phyloP scores from a whole-genome alignment of 805 yeast species.

The Torulaspora microellipsoides region DNA sequence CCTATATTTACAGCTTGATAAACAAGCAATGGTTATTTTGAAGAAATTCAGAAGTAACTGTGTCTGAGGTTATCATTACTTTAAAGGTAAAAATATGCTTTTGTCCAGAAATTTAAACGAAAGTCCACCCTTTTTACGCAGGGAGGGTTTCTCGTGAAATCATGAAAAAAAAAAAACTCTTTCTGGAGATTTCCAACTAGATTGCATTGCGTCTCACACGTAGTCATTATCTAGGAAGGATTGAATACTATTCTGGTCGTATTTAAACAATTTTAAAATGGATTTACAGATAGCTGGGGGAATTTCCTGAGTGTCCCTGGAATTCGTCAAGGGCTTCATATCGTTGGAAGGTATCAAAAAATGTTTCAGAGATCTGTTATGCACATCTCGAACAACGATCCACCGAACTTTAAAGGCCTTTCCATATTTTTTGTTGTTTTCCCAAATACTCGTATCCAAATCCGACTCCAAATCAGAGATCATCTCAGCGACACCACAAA shows the following conservation, averaged over 20 bases:
- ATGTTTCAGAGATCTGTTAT: constrained; percentile 44
- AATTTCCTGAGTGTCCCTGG: constrained; percentile 59
- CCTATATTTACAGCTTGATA: background rate
- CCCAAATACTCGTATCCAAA: constrained; percentile 44
- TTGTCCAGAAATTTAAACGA: no score
- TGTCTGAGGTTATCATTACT: no score
- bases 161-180: no score
- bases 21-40: no score
- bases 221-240: constrained; percentile 23
- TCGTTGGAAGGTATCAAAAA: constrained; percentile 44
- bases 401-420: constrained; percentile 52
- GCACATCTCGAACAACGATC: constrained; percentile 48
- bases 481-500: constrained; percentile 59
- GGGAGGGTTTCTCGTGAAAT: no score
- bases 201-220: background rate
- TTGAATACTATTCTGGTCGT: constrained; percentile 13
- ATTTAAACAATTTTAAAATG: constrained; percentile 43
- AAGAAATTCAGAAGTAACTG: no score
- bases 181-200: no score
- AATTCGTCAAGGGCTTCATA: constrained; percentile 49
- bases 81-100: no score
- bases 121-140: no score
- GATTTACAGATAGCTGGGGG: constrained; percentile 45
- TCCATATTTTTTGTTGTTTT: constrained; percentile 44
- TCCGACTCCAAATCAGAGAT: constrained; percentile 27